Evolutionary conservation across 306 rosid species (phyloP).

Genomic region (Trifolium fragiferum): DNA sequence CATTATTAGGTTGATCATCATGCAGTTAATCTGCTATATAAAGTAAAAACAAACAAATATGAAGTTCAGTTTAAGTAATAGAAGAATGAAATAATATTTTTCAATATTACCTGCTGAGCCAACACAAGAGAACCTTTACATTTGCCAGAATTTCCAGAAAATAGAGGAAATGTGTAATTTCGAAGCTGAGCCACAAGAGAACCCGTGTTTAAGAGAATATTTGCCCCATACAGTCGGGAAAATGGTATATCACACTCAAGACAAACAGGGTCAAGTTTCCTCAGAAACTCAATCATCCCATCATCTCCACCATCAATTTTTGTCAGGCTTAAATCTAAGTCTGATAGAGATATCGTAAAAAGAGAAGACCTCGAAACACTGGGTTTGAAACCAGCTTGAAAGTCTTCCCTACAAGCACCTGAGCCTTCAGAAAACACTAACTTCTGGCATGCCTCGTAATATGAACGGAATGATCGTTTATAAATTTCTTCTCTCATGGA

Average conservation of each 20-base stretch:
- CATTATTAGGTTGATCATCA: conserved; percentile 28
- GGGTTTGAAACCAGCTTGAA: conserved; percentile 90
- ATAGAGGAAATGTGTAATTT: conserved; percentile 78
- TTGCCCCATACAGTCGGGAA: conserved; percentile 82
- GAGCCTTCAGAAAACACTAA: conserved; percentile 71
- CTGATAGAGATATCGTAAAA: conserved; percentile 63
- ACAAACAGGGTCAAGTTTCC: conserved; percentile 80
- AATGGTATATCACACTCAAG: conserved; percentile 76
- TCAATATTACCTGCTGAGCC: conserved; percentile 85
- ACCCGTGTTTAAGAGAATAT: conserved; percentile 66
- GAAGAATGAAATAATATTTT: conserved; percentile 36
- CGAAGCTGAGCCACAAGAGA: conserved; percentile 70
- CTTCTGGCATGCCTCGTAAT: conserved; percentile 81
- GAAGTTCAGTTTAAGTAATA: conserved; percentile 26
- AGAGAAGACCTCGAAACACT: conserved; percentile 75
- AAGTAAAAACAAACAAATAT: conserved; percentile 20
- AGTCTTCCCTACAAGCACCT: conserved; percentile 74
- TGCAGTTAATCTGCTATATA: conserved; percentile 22
- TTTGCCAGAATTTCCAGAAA: conserved; percentile 74
- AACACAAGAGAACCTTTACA: conserved; percentile 84
- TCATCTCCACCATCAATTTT: conserved; percentile 84
- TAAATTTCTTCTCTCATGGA: conserved; percentile 71
- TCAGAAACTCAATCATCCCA: conserved; percentile 84
- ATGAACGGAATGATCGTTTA: conserved; percentile 78
- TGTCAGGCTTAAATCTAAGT: conserved; percentile 73